A percentile compares a stretch with the other conserved stretches of the same genome.
These are phyloP conservation scores for Torulaspora globosa DNA, from an alignment of 1,139 yeast genomes.

Conservation along the genomic window DNA sequence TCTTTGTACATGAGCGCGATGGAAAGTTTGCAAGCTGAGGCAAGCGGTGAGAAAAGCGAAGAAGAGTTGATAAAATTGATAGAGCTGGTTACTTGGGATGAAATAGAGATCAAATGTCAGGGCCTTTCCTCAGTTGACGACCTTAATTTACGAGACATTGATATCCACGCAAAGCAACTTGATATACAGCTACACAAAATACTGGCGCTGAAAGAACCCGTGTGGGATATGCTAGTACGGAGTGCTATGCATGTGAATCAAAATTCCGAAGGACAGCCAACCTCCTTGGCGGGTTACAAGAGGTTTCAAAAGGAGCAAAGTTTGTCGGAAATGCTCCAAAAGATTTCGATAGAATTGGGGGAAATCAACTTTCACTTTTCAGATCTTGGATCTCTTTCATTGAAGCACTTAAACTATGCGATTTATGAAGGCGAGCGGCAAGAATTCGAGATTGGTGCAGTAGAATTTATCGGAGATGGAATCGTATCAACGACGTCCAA, in stretches of 20 bases:
- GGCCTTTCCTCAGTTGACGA: constrained; percentile 50
- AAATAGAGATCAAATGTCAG: constrained; percentile 44
- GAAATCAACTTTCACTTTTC: constrained; percentile 12
- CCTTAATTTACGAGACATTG: constrained; percentile 31
- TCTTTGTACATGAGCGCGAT: constrained; percentile 84
- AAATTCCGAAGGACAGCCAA: constrained; percentile 8
- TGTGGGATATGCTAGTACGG: constrained; percentile 9
- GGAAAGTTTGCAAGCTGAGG: constrained; percentile 38
- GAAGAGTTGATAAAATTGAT: constrained; percentile 18
- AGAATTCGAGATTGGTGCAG: constrained; percentile 9
- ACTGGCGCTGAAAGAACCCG: constrained; percentile 12
- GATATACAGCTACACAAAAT: constrained; percentile 17
- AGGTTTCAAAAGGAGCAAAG: constrained; percentile 30
- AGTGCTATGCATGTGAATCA: neutral
- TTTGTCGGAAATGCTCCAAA: constrained; percentile 12
- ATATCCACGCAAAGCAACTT: constrained; percentile 15
- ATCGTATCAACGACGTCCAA: constrained; percentile 1
- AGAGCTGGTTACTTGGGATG: constrained; percentile 36
- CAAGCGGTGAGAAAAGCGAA: constrained; percentile 13
- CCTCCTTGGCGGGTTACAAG: constrained; percentile 20
- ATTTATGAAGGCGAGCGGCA: constrained; percentile 5
- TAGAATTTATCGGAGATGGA: constrained; percentile 13
- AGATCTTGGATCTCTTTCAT: constrained; percentile 8
- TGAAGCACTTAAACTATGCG: neutral
- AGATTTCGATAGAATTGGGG: constrained; percentile 13